Base-by-base conservation (phyloP, 2,329 filamentous ascomycete species). In the Phaeomoniella chlamydospora region DNA sequence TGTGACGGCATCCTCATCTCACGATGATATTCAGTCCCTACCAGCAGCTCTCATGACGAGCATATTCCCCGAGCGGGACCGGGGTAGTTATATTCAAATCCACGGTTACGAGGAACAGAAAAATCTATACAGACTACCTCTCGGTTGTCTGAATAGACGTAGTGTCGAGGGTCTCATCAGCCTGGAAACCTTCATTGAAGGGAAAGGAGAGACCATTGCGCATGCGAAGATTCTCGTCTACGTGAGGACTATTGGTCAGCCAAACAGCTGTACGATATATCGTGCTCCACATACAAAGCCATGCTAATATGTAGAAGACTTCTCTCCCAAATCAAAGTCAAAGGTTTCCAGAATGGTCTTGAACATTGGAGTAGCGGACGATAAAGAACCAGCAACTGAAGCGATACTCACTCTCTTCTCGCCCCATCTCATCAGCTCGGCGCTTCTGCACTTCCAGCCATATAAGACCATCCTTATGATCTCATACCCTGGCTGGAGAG, bases 1-100 rank as follows among this genome's bases (percentile, higher is more conserved):
- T 10, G 41, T 33, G 11, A 13, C 34, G 12, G 19, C 31, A 13
- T 4, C 29, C 12, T 35, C 40, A 12, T 9, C 6, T 26, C 22
- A 9, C 22, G n/a, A 26, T 26, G 29, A 15, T 12, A 26, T 18
- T 37, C 49, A 55, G 29, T 55, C 59, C 1, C 54, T 4, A 49
- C 47, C 3, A 48, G 48, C 64, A 17, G 56, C 60, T 4, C 46
- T 68, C 2, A 64, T 65, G 39, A 63, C 62, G 1, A 64, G 58
- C 22, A 58, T 72, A 4, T 70, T 70, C 37, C 68, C 68, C 0
- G 68, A 70, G 41, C 54, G 62, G 12, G 67, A 71, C 44, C 56
- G 59, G 4, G 57, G 55, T 31, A 68, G 64, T 38, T 53, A 64
- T 39, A 47, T 68, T 33, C 58, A 61, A 52, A 39, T 67, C 3